Percentiles rank a stretch among this genome's conserved stretches.
These are phyloP conservation scores for Echium plantagineum DNA, from an alignment of 257 asterid genomes.

Conservation along the genomic window DNA sequence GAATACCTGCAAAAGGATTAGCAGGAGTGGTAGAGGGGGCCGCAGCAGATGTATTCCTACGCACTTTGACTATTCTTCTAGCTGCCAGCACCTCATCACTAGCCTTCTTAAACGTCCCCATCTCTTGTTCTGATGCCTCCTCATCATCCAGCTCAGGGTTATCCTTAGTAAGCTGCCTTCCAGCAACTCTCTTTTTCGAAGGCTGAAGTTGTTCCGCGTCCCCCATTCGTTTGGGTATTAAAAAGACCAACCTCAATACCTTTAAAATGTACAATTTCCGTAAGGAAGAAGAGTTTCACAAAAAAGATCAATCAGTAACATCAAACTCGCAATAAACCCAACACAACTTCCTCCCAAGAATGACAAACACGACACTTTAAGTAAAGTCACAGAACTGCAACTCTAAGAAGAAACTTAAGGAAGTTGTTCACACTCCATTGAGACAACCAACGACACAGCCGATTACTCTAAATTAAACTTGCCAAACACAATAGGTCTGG, in stretches of 20 bases:
- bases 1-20: not conserved
- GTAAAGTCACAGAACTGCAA: not conserved
- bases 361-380: not conserved
- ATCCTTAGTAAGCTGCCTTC: slow-evolving; percentile 49
- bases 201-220: slow-evolving; percentile 38
- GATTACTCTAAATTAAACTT: no score
- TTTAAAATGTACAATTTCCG: not conserved
- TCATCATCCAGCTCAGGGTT: slow-evolving; percentile 56
- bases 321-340: slow-evolving; percentile 9
- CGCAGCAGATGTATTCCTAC: slow-evolving; percentile 37
- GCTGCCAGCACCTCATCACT: slow-evolving; percentile 74
- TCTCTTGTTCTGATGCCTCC: slow-evolving; percentile 35
- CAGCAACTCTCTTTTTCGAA: slow-evolving; percentile 62
- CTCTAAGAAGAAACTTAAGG: not conserved
- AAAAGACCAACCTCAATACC: not conserved
- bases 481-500: not conserved
- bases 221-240: slow-evolving; percentile 23
- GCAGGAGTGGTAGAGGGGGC: not conserved
- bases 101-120: slow-evolving; percentile 81
- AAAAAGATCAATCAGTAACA: not conserved
- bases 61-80: slow-evolving; percentile 81
- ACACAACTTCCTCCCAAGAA: not conserved
- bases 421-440: not conserved
- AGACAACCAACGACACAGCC: not conserved
- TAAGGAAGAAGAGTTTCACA: not conserved